These are phyloP conservation scores for Ophiostoma quercus DNA, from an alignment of 2,329 filamentous ascomycete genomes.

Conservation along the genomic window DNA sequence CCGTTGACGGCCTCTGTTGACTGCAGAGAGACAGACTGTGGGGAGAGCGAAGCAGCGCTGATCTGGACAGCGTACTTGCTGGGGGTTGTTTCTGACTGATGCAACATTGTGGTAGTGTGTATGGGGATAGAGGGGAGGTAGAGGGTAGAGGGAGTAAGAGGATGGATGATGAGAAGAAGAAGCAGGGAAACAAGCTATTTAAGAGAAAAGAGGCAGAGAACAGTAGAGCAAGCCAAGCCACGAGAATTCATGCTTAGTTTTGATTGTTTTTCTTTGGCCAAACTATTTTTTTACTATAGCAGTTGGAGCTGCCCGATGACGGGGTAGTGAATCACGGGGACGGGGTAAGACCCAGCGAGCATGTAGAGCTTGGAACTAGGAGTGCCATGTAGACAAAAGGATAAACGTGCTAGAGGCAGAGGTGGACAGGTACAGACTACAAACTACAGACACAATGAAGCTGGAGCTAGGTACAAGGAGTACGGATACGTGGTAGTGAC, in stretches of 20 bases:
- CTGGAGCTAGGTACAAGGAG: not conserved
- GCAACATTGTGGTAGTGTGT: slow-evolving; percentile 17
- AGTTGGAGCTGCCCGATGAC: slow-evolving; percentile 3
- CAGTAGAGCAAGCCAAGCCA: not conserved
- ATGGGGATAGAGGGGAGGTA: not conserved
- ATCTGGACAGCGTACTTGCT: slow-evolving; percentile 29
- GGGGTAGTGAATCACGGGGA: slow-evolving; percentile 9
- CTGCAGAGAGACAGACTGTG: slow-evolving; percentile 34
- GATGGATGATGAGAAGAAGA: not conserved
- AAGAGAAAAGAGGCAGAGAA: not conserved
- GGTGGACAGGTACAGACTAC: not conserved
- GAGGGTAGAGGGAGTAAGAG: not conserved
- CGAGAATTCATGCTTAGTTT: not conserved
- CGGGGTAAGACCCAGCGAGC: slow-evolving; percentile 19
- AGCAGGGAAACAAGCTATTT: not conserved
- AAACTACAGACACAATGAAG: not conserved
- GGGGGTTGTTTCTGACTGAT: slow-evolving; percentile 25
- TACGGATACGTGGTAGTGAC: not conserved
- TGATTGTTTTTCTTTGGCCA: not conserved
- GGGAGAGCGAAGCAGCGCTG: slow-evolving; percentile 2
- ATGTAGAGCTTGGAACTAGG: not conserved
- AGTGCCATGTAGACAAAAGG: not conserved
- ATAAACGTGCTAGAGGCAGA: not conserved
- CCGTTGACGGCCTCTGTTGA: slow-evolving; percentile 32
- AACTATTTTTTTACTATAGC: not conserved